Conservation (phyloP, 192 early-diverging fungal genomes). For the Coemansia sp. region DNA sequence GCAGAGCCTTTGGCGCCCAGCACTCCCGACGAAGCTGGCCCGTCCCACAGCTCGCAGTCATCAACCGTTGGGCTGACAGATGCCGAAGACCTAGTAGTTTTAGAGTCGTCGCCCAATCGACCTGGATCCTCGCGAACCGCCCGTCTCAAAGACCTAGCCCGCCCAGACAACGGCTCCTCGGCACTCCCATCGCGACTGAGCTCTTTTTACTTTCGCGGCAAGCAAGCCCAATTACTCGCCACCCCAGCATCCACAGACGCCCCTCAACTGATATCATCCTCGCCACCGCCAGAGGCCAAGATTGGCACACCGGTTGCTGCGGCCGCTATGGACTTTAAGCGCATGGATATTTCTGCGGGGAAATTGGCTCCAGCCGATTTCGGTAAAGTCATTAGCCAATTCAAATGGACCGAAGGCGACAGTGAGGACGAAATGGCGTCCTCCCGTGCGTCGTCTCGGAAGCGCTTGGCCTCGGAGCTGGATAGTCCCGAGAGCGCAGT, state of each 20-base stretch:
- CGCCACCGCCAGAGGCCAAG: background rate
- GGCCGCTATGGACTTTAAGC: background rate
- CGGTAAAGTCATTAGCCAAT: conserved; percentile 15
- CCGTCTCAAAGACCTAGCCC: background rate
- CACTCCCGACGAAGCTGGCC: conserved; percentile 21
- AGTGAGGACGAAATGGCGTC: background rate
- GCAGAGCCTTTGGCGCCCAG: conserved; percentile 24
- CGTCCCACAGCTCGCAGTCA: conserved; percentile 24
- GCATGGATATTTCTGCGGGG: background rate
- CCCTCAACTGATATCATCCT: background rate
- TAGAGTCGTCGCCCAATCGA: conserved; percentile 47
- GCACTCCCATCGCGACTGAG: conserved; percentile 10
- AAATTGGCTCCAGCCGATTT: conserved; percentile 7
- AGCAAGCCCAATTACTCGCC: background rate
- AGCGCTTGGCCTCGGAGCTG: conserved; percentile 18
- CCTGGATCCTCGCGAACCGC: conserved; percentile 31
- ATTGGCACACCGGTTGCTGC: background rate
- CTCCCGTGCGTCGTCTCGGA: conserved; percentile 7
- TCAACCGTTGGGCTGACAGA: conserved; percentile 25
- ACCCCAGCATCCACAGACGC: background rate
- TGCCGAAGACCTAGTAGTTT: conserved; percentile 32
- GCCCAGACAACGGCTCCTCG: background rate
- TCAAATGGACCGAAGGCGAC: conserved; percentile 12
- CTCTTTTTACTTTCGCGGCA: conserved; percentile 40
- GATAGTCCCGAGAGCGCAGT: conserved; percentile 8